These are phyloP conservation scores for Dothideomycetes sp. DNA, from an alignment of 2,329 filamentous ascomycete species.

Conservation along the genomic window DNA sequence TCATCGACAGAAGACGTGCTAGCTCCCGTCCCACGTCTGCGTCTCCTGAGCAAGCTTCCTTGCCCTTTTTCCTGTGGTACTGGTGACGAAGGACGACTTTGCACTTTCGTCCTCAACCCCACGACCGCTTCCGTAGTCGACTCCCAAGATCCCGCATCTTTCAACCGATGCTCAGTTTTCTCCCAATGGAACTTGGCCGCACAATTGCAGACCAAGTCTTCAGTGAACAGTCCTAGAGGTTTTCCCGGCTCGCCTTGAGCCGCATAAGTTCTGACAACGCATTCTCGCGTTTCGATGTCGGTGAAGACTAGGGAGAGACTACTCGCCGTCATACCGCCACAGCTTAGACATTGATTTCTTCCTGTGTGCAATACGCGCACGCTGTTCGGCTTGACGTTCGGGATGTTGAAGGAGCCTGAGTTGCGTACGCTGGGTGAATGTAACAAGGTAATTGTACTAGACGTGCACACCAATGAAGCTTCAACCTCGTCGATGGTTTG, in stretches of 20 bases:
- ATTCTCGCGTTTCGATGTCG: conserved; percentile 49
- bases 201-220: conserved; percentile 24
- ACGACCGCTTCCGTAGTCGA: conserved; percentile 51
- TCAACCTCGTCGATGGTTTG: conserved; percentile 8
- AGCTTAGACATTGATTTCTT: background rate
- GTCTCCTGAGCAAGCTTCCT: conserved; percentile 12
- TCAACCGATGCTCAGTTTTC: conserved; percentile 45
- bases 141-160: conserved; percentile 59
- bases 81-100: conserved; percentile 19
- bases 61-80: conserved; percentile 14
- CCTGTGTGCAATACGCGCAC: conserved; percentile 48
- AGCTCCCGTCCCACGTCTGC: conserved; percentile 7
- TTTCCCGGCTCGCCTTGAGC: conserved; percentile 44
- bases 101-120: conserved; percentile 43
- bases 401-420: conserved; percentile 39
- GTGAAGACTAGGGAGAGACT: conserved; percentile 58
- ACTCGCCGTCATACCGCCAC: conserved; percentile 32
- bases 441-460: conserved; percentile 4
- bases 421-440: conserved; percentile 6
- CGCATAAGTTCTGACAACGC: conserved; percentile 56
- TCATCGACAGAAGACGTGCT: conserved; percentile 3
- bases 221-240: conserved; percentile 45
- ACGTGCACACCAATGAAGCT: conserved; percentile 7
- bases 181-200: conserved; percentile 33
- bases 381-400: conserved; percentile 52